Evolutionary conservation across 1,284 basidiomycete genomes (phyloP).

Genomic region (Sutorius eximius): DNA sequence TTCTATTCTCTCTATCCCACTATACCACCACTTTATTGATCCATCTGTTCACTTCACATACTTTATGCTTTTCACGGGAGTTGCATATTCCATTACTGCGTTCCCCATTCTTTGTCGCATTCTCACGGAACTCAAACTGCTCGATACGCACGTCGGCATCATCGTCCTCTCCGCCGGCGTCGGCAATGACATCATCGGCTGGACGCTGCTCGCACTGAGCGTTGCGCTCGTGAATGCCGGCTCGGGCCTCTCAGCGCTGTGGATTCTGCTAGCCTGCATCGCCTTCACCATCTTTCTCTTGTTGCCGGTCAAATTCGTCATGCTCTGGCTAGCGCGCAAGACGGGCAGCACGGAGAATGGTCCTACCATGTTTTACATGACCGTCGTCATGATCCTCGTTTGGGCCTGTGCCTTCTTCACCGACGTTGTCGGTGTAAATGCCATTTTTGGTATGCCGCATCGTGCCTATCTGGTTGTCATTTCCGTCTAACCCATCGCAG

Average conservation of each 20-base stretch:
- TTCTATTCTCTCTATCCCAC: slow-evolving; percentile 76
- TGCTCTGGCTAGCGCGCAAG: slow-evolving; percentile 71
- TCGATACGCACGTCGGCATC: slow-evolving; percentile 91
- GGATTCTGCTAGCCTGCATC: slow-evolving; percentile 77
- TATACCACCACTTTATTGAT: slow-evolving; percentile 73
- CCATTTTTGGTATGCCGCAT: slow-evolving; percentile 68
- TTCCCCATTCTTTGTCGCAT: slow-evolving; percentile 93
- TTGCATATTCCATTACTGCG: slow-evolving; percentile 91
- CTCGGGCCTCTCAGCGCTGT: slow-evolving; percentile 73
- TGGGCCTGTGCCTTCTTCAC: slow-evolving; percentile 91
- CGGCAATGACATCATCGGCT: slow-evolving; percentile 83
- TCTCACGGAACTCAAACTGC: slow-evolving; percentile 76
- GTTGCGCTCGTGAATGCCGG: slow-evolving; percentile 88
- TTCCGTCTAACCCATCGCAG: slow-evolving; percentile 39
- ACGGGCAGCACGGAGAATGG: slow-evolving; percentile 82
- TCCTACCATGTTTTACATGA: slow-evolving; percentile 80
- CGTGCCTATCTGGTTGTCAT: slow-evolving; percentile 36
- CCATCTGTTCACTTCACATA: slow-evolving; percentile 69
- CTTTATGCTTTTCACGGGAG: slow-evolving; percentile 93
- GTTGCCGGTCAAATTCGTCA: slow-evolving; percentile 61
- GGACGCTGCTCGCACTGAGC: slow-evolving; percentile 79
- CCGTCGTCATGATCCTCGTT: slow-evolving; percentile 72
- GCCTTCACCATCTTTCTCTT: slow-evolving; percentile 82
- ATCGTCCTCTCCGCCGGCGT: slow-evolving; percentile 93
- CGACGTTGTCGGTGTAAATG: slow-evolving; percentile 90